These are phyloP conservation scores for Protea cynaroides DNA, from an alignment of 164 flowering plant genomes.

Conservation along the genomic window DNA sequence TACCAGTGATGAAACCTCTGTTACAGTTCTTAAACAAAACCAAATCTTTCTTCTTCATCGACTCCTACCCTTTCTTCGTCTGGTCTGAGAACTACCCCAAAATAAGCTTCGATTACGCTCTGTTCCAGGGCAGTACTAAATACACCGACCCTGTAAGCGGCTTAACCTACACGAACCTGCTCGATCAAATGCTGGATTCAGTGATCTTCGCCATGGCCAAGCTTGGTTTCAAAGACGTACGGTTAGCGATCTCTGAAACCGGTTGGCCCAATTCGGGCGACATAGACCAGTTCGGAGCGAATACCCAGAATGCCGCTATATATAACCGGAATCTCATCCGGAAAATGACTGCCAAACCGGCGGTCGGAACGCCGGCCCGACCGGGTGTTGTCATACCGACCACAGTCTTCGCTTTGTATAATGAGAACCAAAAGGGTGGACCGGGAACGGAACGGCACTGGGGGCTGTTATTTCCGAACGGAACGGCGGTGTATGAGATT, in stretches of 20 bases:
- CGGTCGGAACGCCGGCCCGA: conserved; percentile 77
- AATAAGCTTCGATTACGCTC: conserved; percentile 65
- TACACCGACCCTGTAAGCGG: conserved; percentile 54
- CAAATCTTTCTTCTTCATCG: conserved; percentile 74
- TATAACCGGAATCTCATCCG: conserved; percentile 65
- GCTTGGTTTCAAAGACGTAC: conserved; percentile 48
- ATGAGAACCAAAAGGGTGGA: conserved; percentile 77
- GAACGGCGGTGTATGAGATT: conserved; percentile 41
- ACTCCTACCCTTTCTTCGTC: conserved; percentile 74
- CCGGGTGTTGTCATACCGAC: conserved; percentile 54
- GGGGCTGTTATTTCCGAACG: conserved; percentile 75
- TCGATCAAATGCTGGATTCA: conserved; percentile 87
- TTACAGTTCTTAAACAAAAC: conserved; percentile 71
- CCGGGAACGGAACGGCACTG: conserved; percentile 88
- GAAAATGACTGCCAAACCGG: conserved; percentile 39
- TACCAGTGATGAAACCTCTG: conserved; percentile 52
- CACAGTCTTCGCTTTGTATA: conserved; percentile 61
- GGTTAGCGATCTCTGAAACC: conserved; percentile 65
- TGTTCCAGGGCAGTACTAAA: conserved; percentile 33
- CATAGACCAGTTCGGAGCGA: conserved; percentile 71
- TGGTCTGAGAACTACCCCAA: conserved; percentile 48
- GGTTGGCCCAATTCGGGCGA: conserved; percentile 92
- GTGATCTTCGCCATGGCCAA: conserved; percentile 56
- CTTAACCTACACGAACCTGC: conserved; percentile 52
- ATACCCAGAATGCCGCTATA: conserved; percentile 73